phyloP scores from a whole-genome alignment of 768 basidiomycete genomes.

The Solioccasus polychromus region DNA sequence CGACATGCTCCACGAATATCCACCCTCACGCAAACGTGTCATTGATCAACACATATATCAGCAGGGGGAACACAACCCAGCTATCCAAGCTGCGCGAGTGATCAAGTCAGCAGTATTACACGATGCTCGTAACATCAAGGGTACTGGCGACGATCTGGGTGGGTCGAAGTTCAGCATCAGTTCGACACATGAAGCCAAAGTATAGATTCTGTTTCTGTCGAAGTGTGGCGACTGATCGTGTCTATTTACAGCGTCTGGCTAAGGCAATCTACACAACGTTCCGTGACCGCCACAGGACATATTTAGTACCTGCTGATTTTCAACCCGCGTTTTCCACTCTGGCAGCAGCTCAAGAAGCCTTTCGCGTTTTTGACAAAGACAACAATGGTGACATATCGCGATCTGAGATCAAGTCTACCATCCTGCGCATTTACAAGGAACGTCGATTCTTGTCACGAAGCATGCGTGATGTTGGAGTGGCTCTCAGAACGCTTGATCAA shows the following conservation, averaged over 20 bases:
- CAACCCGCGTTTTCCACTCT: slow-evolving; percentile 61
- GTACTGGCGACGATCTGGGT: slow-evolving; percentile 41
- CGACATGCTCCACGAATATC: slow-evolving; percentile 36
- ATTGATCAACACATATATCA: slow-evolving; percentile 19
- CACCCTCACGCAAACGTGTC: slow-evolving; percentile 29
- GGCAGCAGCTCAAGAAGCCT: slow-evolving; percentile 59
- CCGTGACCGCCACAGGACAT: slow-evolving; percentile 50
- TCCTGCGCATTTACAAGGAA: slow-evolving; percentile 75
- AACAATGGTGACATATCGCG: slow-evolving; percentile 74
- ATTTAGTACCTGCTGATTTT: slow-evolving; percentile 68
- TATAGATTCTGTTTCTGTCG: slow-evolving; percentile 17
- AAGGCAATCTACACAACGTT: slow-evolving; percentile 63
- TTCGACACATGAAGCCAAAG: slow-evolving; percentile 67
- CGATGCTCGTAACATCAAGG: slow-evolving; percentile 69
- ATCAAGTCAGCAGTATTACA: slow-evolving; percentile 70
- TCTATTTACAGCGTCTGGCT: slow-evolving; percentile 58
- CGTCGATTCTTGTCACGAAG: slow-evolving; percentile 71
- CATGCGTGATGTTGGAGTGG: slow-evolving; percentile 71
- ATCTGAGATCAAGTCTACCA: slow-evolving; percentile 67
- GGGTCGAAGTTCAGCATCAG: slow-evolving; percentile 52
- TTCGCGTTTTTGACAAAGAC: slow-evolving; percentile 74
- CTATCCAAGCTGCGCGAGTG: slow-evolving; percentile 57
- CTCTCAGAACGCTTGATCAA: slow-evolving; percentile 60
- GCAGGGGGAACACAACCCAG: slow-evolving; percentile 38
- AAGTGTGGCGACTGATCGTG: background rate